Evolutionary conservation across 2,329 filamentous ascomycete species (phyloP), one percentile per base, ranked within the genome.

Genomic region (Sodiomyces alkalinus): DNA sequence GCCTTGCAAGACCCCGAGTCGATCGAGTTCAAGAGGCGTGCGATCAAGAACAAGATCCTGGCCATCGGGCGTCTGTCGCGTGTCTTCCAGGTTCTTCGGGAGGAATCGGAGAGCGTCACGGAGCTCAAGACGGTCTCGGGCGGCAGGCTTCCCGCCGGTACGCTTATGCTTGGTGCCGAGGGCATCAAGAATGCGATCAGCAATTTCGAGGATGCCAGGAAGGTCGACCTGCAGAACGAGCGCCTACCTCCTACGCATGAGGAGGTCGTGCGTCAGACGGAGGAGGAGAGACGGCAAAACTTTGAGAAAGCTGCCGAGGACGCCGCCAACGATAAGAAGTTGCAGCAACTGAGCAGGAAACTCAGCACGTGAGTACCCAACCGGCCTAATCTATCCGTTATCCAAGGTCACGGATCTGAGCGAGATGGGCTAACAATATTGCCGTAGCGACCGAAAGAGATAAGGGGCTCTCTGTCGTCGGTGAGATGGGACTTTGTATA

Each of bases 21-120:
- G 29, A 82, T 78, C 43, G 90, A 98, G 51, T 87, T 79, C 64
- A 96, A 94, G 68, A 73, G 90, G 46, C 77, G 86, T 25, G 86
- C 86, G 4, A 93, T 98, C 69, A 96, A 96, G 68, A 98, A 98
- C 74, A 98, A 98, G 66, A 96, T 98, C 48, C 62, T 98, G 43
- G 90, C 90, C 35, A 98, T 98, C 46, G 90, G 90, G 17, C 82
- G 90, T 42, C 67, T 98, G 39, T 96, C 90, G 20, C 81, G 90
- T 44, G 90, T 98, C 35, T 98, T 98, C 76, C 90, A 98, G 53
- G 90, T 98, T 28, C 59, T 98, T 43, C 83, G 90, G 46, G 90
- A 98, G 58, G 90, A 98, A 56, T 92, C 86, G 2, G 90, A 98
- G 62, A 74, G 80, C 44, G 86, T 98, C 32, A 94, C 87, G 21